phyloP scores from a whole-genome alignment of 495 filamentous ascomycete species.

The Pyrenula aspistea region DNA sequence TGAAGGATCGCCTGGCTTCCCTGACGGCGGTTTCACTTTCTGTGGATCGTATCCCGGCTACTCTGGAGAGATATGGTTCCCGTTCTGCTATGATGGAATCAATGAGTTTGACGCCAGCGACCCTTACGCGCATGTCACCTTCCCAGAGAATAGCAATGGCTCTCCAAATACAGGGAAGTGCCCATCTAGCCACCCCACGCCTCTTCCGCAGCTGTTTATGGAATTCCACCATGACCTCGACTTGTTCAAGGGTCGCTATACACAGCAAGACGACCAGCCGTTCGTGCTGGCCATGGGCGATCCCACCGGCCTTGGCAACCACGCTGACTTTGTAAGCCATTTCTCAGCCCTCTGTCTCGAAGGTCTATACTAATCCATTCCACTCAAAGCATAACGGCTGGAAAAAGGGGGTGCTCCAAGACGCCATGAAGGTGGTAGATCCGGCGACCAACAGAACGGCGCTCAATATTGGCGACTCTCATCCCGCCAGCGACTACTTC shows the following conservation, averaged over 20 bases:
- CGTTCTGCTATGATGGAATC: neutral
- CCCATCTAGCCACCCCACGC: neutral
- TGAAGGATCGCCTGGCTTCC: neutral
- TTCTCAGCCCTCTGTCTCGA: neutral
- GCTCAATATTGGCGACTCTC: neutral
- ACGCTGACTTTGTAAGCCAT: slow-evolving; percentile 12
- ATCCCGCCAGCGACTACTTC: neutral
- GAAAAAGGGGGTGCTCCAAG: neutral
- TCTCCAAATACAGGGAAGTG: neutral
- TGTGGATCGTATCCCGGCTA: neutral
- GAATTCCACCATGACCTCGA: neutral
- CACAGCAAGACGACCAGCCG: neutral
- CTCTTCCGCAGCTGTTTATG: neutral
- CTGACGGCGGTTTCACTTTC: neutral
- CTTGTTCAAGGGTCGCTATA: neutral
- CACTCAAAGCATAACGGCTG: neutral
- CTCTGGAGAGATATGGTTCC: neutral
- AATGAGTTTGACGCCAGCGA: neutral
- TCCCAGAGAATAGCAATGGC: neutral
- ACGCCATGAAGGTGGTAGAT: neutral
- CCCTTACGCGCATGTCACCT: neutral
- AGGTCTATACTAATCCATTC: neutral
- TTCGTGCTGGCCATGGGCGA: slow-evolving; percentile 11
- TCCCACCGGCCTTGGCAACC: slow-evolving; percentile 16
- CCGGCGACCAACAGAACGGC: neutral